Percentiles rank a stretch among this genome's conserved stretches.
Evolutionary conservation across 805 yeast genomes (phyloP).

Genomic region (Hyphopichia homilentoma): DNA sequence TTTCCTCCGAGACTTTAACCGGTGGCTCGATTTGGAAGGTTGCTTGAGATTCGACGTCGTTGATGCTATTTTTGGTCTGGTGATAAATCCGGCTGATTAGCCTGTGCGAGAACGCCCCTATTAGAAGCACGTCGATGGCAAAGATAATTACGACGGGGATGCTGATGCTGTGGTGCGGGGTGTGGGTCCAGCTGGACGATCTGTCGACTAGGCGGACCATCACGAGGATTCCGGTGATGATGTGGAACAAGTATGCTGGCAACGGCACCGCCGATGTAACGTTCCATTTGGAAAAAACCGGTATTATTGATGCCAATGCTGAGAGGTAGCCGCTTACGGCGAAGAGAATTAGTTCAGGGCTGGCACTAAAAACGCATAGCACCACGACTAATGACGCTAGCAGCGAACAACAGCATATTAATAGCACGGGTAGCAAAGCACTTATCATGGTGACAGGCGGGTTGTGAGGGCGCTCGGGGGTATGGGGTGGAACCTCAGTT

Average conservation of each 20-base stretch:
- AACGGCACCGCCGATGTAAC: not conserved
- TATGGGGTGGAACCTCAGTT: too few relatives aligned
- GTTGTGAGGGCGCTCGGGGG: too few relatives aligned
- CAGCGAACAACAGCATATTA: not conserved
- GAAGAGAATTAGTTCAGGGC: conserved; percentile 2
- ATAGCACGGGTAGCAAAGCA: too few relatives aligned
- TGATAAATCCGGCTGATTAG: conserved; percentile 13
- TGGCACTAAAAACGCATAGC: not conserved
- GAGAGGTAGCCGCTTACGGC: conserved; percentile 1
- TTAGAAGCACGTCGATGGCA: conserved; percentile 7
- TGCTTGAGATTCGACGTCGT: not conserved
- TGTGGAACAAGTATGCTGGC: conserved; percentile 5
- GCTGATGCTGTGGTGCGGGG: conserved; percentile 1
- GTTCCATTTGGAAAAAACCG: too few relatives aligned
- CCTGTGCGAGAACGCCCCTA: too few relatives aligned
- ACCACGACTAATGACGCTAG: not conserved
- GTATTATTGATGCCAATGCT: conserved; percentile 2
- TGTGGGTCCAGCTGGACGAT: conserved; percentile 1
- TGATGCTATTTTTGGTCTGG: conserved; percentile 9
- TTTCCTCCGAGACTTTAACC: too few relatives aligned
- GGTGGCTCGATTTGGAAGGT: too few relatives aligned
- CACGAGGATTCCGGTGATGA: conserved; percentile 9
- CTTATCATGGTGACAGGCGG: too few relatives aligned
- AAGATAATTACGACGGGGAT: conserved; percentile 6
- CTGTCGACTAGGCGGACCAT: conserved; percentile 3